A percentile compares a stretch with the other conserved stretches of the same genome.
Evolutionary conservation across 495 filamentous ascomycete species (phyloP).

Genomic region (Talaromyces liani): DNA sequence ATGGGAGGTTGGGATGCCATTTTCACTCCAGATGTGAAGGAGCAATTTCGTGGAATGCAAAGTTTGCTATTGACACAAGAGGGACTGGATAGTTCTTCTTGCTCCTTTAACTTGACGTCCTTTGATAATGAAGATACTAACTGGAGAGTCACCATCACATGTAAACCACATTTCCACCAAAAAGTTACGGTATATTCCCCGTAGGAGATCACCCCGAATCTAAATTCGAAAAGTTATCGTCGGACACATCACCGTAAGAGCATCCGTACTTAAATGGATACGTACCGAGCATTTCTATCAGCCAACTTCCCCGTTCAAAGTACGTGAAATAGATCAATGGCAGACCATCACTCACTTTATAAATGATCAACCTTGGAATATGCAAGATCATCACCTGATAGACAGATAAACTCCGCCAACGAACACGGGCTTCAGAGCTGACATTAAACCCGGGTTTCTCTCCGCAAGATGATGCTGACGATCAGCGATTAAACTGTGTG

Average conservation of each 20-base stretch:
- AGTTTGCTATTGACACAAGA: background rate
- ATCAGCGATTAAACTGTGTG: background rate
- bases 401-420: background rate
- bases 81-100: background rate
- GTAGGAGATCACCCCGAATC: background rate
- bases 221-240: background rate
- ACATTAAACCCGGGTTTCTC: background rate
- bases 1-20: background rate
- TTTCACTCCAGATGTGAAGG: background rate
- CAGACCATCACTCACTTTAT: background rate
- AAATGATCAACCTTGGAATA: background rate
- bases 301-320: background rate
- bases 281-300: background rate
- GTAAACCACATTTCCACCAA: background rate
- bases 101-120: too few relatives aligned
- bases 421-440: background rate
- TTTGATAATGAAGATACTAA: too few relatives aligned
- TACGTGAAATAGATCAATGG: background rate
- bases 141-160: background rate
- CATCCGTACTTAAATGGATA: background rate
- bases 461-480: too few relatives aligned
- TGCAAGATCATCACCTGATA: background rate
- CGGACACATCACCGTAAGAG: background rate
- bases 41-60: background rate
- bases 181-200: too few relatives aligned